These are phyloP conservation scores for Daldinia sp. DNA, from an alignment of 2,329 filamentous ascomycete genomes.

Conservation along the genomic window DNA sequence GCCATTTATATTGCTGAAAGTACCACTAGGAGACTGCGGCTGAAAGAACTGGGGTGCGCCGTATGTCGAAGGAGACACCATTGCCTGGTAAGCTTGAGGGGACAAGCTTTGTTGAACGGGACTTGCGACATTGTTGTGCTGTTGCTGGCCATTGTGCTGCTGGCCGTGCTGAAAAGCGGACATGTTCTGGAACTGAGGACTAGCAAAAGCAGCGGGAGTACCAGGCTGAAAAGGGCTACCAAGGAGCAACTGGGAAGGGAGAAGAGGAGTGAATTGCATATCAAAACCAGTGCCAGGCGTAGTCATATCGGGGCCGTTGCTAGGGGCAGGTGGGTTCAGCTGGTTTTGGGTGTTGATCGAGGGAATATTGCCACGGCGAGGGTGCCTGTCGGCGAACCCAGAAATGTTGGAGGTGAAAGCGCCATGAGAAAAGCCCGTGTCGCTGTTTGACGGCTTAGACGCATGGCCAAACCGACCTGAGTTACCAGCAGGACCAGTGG, in stretches of 20 bases:
- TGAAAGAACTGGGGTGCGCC: slow-evolving; percentile 84
- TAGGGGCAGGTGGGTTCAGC: slow-evolving; percentile 62
- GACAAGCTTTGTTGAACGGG: slow-evolving; percentile 83
- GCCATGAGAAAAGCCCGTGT: slow-evolving; percentile 92
- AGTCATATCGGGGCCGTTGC: slow-evolving; percentile 78
- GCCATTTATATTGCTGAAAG: slow-evolving; percentile 73
- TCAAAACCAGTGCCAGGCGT: slow-evolving; percentile 91
- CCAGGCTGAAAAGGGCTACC: slow-evolving; percentile 97
- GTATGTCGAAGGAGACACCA: slow-evolving; percentile 88
- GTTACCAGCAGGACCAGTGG: slow-evolving; percentile 67
- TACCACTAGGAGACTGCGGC: slow-evolving; percentile 86
- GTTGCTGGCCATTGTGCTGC: slow-evolving; percentile 58
- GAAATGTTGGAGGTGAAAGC: slow-evolving; percentile 89
- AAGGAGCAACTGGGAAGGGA: slow-evolving; percentile 93
- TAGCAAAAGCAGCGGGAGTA: slow-evolving; percentile 88
- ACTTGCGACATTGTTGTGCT: slow-evolving; percentile 73
- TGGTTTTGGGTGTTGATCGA: slow-evolving; percentile 87
- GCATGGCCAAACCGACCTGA: slow-evolving; percentile 76
- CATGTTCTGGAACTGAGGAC: slow-evolving; percentile 90
- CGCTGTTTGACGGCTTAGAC: slow-evolving; percentile 84
- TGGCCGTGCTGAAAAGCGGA: slow-evolving; percentile 77
- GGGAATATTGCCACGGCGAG: slow-evolving; percentile 86
- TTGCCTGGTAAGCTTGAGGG: slow-evolving; percentile 83
- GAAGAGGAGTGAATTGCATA: slow-evolving; percentile 97
- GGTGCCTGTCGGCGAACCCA: slow-evolving; percentile 88